These are phyloP conservation scores for Emergomyces orientalis DNA, from an alignment of 2,329 filamentous ascomycete species.

Conservation along the genomic window DNA sequence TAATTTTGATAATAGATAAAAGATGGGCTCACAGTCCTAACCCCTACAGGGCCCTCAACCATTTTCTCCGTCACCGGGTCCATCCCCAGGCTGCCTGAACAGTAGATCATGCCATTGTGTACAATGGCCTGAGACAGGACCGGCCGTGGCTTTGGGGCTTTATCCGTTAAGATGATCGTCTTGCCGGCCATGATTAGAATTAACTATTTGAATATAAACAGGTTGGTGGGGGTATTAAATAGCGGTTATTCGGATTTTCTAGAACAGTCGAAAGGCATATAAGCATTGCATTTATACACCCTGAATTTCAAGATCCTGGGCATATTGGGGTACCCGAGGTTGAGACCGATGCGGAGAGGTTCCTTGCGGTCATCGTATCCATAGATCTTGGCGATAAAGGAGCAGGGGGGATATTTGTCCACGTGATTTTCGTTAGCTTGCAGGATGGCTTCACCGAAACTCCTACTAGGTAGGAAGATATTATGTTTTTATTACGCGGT, in stretches of 20 bases:
- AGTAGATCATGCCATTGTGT: constrained; percentile 60
- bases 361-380: neutral
- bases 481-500: no score
- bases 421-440: no score
- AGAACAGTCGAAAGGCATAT: neutral
- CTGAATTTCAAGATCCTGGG: neutral
- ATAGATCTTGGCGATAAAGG: neutral
- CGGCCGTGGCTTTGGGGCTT: constrained; percentile 45
- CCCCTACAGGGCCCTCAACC: constrained; percentile 40
- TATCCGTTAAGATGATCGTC: constrained; percentile 38
- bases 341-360: neutral
- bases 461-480: no score
- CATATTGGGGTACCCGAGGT: neutral
- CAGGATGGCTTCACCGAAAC: no score
- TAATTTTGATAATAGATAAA: neutral
- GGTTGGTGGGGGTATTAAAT: neutral
- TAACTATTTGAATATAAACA: neutral
- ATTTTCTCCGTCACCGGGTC: constrained; percentile 46
- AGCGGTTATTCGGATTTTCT: neutral
- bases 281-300: neutral
- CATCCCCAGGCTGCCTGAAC: constrained; percentile 54
- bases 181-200: constrained; percentile 27
- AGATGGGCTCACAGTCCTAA: constrained; percentile 11
- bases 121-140: constrained; percentile 54
- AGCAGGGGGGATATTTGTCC: no score